Base-by-base conservation (phyloP, 192 early-diverging fungal species). In the Chytriomyces sp. region DNA sequence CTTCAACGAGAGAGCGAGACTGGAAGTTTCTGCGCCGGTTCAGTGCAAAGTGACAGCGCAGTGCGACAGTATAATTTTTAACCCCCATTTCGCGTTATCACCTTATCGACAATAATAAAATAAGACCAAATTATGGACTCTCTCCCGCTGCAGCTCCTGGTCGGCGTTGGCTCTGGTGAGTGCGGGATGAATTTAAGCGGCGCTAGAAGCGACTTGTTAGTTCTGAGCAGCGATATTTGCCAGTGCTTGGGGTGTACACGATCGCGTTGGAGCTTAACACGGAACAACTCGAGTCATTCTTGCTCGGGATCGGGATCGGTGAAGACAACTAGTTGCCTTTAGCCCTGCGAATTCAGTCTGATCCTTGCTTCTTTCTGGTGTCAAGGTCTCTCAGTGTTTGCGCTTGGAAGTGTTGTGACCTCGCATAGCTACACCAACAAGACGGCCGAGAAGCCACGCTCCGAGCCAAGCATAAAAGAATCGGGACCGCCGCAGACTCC, bases 1-100 rank as follows among this genome's bases (percentile, higher is more conserved):
- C 83, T 61, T 53, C 50, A 11, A 71, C 23, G 44, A 57, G 83
- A 45, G 76, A 82, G 50, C 48, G 67, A 20, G 68, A 80, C 61
- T 84, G 83, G 83, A 69, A 70, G 78, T 79, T 81, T 45, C 57
- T 61, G 74, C 75, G 83, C 53, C 60, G 83, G 63, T 84, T 80
- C 62, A 82, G 81, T 62, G 82, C 82, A 16, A 82, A 79, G 75
- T 84, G 53, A 82, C 23, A 20, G 53, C 13, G 53, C 20, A 57
- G 20, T 57, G 53, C 53, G 53, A 20, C 16, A 57, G 20, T n/a
- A 57, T 57, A 57, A 57, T 35, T 35, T 35, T 35, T 35, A 35
- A 35, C 35, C 35, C 35, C 28, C 28, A 35, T 35, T 35, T 35
- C 0, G 28, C 35, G 35, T 35, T 35, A 35, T 35, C 35, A 35